These are phyloP conservation scores for Xerocomus brunneocitrinus DNA, from an alignment of 768 basidiomycete genomes.

Conservation along the genomic window DNA sequence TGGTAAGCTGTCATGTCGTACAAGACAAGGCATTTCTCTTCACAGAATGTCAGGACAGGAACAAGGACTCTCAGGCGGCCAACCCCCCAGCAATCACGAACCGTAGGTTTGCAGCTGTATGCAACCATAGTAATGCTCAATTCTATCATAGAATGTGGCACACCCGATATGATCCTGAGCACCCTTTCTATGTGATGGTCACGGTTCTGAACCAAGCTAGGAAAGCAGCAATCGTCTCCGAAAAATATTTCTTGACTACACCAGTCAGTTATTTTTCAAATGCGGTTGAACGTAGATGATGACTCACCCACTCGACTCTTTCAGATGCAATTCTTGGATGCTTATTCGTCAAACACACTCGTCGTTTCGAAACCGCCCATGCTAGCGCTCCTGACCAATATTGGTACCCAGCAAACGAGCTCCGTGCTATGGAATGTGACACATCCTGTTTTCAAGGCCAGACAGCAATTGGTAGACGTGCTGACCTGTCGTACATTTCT, in stretches of 20 bases:
- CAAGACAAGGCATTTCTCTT: neutral
- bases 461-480: slow-evolving; percentile 48
- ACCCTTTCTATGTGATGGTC: slow-evolving; percentile 45
- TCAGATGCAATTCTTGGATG: slow-evolving; percentile 44
- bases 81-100: slow-evolving; percentile 47
- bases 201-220: slow-evolving; percentile 49
- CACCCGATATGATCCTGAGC: slow-evolving; percentile 47
- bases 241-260: slow-evolving; percentile 43
- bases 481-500: slow-evolving; percentile 42
- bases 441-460: slow-evolving; percentile 35
- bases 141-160: slow-evolving; percentile 52
- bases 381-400: slow-evolving; percentile 53
- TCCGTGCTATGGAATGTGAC: slow-evolving; percentile 41
- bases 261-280: slow-evolving; percentile 31
- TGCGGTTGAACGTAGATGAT: neutral
- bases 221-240: slow-evolving; percentile 42
- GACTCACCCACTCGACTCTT: neutral
- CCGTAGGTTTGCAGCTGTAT: slow-evolving; percentile 32
- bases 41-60: slow-evolving; percentile 37
- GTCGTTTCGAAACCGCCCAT: slow-evolving; percentile 54
- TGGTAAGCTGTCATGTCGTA: slow-evolving; percentile 22
- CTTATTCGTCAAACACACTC: slow-evolving; percentile 37
- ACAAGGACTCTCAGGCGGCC: slow-evolving; percentile 44
- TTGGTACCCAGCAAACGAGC: slow-evolving; percentile 36
- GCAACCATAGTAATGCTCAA: neutral